Evolutionary conservation across 139 green algal genomes (phyloP).

Genomic region (Chlorella sp.): DNA sequence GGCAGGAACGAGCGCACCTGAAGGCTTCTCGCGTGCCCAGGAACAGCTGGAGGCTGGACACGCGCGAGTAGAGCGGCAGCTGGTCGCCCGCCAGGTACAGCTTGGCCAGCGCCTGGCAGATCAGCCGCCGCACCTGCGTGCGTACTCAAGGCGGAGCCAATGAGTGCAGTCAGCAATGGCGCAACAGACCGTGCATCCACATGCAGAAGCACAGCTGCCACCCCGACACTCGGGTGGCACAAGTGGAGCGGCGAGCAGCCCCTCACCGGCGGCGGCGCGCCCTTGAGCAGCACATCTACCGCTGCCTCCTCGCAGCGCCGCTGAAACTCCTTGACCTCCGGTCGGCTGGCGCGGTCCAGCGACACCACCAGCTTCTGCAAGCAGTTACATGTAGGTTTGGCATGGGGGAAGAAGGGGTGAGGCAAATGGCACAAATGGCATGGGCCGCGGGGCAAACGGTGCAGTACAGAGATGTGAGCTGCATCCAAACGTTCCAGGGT

Average conservation of each 20-base stretch:
- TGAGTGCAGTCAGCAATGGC: neutral
- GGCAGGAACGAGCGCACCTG: conserved; percentile 8
- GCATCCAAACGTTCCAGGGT: too few relatives aligned
- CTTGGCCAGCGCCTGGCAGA: conserved; percentile 63
- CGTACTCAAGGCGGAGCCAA: neutral
- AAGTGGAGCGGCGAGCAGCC: neutral
- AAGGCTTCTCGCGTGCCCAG: conserved; percentile 64
- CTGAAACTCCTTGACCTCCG: conserved; percentile 72
- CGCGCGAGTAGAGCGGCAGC: conserved; percentile 76
- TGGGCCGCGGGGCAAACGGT: too few relatives aligned
- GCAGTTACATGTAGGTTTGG: too few relatives aligned
- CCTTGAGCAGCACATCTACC: conserved; percentile 66
- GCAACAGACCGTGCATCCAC: neutral
- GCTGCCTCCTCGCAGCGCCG: conserved; percentile 75
- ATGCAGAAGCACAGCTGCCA: neutral
- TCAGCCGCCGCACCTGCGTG: conserved; percentile 73
- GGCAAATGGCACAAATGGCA: too few relatives aligned
- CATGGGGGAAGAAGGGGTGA: too few relatives aligned
- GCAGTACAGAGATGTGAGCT: too few relatives aligned
- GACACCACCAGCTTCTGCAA: conserved; percentile 74
- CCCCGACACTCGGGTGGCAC: neutral
- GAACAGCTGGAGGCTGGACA: conserved; percentile 68
- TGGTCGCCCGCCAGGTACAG: conserved; percentile 74
- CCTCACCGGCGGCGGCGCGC: conserved; percentile 53
- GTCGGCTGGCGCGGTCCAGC: conserved; percentile 55